Evolutionary conservation across 305 asterid genomes (phyloP), one percentile per base, ranked within the genome.

Genomic region (Galium porrigens): DNA sequence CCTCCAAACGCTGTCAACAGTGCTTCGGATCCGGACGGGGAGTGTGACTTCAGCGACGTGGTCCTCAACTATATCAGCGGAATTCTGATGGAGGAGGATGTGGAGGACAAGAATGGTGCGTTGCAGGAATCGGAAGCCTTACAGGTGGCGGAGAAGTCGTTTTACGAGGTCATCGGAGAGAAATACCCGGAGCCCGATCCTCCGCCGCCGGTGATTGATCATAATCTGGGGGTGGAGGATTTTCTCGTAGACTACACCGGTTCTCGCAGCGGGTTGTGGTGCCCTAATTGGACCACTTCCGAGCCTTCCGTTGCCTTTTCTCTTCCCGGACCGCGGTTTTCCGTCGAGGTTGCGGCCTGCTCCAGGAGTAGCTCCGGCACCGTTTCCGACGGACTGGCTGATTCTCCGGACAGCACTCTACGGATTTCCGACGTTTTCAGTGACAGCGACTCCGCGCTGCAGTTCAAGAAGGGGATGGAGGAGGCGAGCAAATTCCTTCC

Each of bases 21-120:
- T 0, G 42, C 2, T 7, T 36, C 9, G 42, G 84, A 81, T 74
- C 68, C 73, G 8, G 73, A 67, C 0, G 96, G 83, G 72, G 96
- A 88, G 72, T 85, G 58, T 36, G 96, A 88, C 72, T 86, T 88
- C 69, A 84, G 83, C 66, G 95, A 88, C 76, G 86, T 56, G 56
- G 87, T 85, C 34, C 86, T 89, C 20, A 81, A 76, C 74, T 89
- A 86, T 39, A 86, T 89, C 44, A 82, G 67, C 65, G 86, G 85
- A 29, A 85, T 89, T 68, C 92, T 89, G 65, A 78, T 87, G 86
- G 96, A 89, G 71, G 96, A 87, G 70, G 87, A 85, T 22, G 86
- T 82, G 77, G 95, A 84, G 72, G 95, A 82, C 25, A 87, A 84
- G 69, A 68, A 77, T 3, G 73, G 88, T 63, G 80, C 72, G 85